Conservation (phyloP, 2,329 filamentous ascomycete species). For the Trichoderma semiorbis region DNA sequence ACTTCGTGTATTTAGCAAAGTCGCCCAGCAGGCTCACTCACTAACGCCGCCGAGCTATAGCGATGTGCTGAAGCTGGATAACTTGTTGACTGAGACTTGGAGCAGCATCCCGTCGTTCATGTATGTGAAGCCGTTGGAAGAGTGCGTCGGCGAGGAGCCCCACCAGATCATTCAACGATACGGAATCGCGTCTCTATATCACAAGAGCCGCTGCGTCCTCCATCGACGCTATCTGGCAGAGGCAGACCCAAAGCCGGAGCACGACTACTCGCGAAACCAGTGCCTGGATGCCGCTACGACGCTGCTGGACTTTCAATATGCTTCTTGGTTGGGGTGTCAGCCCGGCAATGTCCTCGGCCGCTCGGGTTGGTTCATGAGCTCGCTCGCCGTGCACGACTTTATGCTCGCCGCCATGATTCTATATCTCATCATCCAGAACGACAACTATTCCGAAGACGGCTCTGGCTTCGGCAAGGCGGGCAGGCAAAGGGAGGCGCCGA, state of each 20-base stretch:
- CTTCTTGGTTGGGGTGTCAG: slow-evolving; percentile 46
- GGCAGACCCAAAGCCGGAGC: slow-evolving; percentile 39
- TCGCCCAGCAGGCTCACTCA: slow-evolving; percentile 49
- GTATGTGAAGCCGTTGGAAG: slow-evolving; percentile 45
- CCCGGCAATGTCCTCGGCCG: slow-evolving; percentile 52
- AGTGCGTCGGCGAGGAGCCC: slow-evolving; percentile 48
- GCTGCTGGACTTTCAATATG: slow-evolving; percentile 46
- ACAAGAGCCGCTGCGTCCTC: slow-evolving; percentile 54
- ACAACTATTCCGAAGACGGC: slow-evolving; percentile 37
- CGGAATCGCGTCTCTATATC: slow-evolving; percentile 49
- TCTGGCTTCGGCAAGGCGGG: slow-evolving; percentile 35
- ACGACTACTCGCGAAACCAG: slow-evolving; percentile 49
- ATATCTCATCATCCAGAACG: slow-evolving; percentile 49
- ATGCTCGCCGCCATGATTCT: slow-evolving; percentile 59
- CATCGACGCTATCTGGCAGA: slow-evolving; percentile 53
- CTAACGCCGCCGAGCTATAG: slow-evolving; percentile 46
- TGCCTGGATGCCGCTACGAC: slow-evolving; percentile 49
- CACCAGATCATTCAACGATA: slow-evolving; percentile 50
- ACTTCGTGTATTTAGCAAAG: slow-evolving; percentile 46
- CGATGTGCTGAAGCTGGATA: slow-evolving; percentile 49
- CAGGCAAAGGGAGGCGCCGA: slow-evolving; percentile 31
- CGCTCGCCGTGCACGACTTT: slow-evolving; percentile 58
- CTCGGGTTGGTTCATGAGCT: slow-evolving; percentile 56
- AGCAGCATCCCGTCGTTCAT: slow-evolving; percentile 45
- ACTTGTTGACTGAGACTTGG: slow-evolving; percentile 44